Conservation (phyloP, 176 grass and related monocot species). For the Coix lacrymajobi region DNA sequence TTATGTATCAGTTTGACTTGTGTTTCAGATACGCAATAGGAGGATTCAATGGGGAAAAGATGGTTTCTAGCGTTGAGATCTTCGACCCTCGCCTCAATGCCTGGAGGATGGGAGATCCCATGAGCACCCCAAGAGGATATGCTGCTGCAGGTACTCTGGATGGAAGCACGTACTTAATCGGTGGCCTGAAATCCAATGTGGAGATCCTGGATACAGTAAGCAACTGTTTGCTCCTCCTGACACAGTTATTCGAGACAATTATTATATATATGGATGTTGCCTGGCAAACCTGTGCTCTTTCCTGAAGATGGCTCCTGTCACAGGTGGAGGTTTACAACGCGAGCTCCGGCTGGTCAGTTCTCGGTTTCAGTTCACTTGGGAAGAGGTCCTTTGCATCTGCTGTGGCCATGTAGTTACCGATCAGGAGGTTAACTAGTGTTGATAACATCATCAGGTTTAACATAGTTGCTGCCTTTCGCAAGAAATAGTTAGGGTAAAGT, state of each 20-base stretch:
- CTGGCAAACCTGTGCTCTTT: neutral
- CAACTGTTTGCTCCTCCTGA: neutral
- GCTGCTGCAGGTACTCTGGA: conserved; percentile 46
- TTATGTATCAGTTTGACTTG: neutral
- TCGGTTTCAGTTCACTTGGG: conserved; percentile 45
- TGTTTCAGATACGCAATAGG: conserved; percentile 65
- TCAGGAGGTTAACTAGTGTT: neutral
- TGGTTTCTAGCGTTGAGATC: conserved; percentile 67
- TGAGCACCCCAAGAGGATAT: conserved; percentile 67
- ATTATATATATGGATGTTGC: neutral
- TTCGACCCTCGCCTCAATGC: conserved; percentile 64
- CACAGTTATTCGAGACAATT: neutral
- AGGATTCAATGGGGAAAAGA: conserved; percentile 50
- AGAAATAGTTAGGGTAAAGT: neutral
- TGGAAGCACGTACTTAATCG: conserved; percentile 43
- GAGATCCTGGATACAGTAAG: conserved; percentile 61
- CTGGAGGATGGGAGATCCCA: conserved; percentile 60
- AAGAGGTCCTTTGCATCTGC: conserved; percentile 68
- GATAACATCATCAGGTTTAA: neutral
- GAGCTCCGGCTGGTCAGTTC: conserved; percentile 45
- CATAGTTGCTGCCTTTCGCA: neutral
- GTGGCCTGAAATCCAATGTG: conserved; percentile 42
- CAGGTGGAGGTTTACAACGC: conserved; percentile 70
- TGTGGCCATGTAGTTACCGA: conserved; percentile 3
- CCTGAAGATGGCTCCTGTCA: neutral